phyloP scores from a whole-genome alignment of 768 basidiomycete species.

The Collybia sordida region DNA sequence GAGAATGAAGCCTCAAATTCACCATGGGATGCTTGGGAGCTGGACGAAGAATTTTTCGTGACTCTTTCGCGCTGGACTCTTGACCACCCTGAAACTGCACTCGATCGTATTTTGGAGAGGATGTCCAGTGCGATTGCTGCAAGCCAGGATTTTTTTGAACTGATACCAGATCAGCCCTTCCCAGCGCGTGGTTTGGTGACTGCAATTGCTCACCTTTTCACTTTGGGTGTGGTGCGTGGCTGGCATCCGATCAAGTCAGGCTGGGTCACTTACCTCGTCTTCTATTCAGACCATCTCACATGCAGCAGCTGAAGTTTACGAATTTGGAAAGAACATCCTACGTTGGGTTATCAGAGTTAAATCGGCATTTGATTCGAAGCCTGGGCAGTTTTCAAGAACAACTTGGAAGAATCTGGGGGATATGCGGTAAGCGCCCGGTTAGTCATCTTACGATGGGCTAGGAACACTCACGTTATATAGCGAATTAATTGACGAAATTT shows the following conservation, averaged over 20 bases:
- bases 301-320: slow-evolving; percentile 1
- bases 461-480: not conserved
- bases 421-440: slow-evolving; percentile 9
- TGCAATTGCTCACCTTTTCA: slow-evolving; percentile 12
- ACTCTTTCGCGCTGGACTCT: slow-evolving; percentile 1
- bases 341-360: slow-evolving; percentile 13
- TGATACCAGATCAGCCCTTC: slow-evolving; percentile 15
- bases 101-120: slow-evolving; percentile 5
- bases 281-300: slow-evolving; percentile 3
- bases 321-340: slow-evolving; percentile 13
- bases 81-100: slow-evolving; percentile 2
- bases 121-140: slow-evolving; percentile 1
- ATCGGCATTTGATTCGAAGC: slow-evolving; percentile 2
- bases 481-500: slow-evolving; percentile 11
- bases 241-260: not conserved
- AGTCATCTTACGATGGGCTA: not conserved
- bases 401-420: slow-evolving; percentile 13
- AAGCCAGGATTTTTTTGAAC: slow-evolving; percentile 1
- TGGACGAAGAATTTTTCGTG: slow-evolving; percentile 10
- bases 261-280: not conserved
- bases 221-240: slow-evolving; percentile 8
- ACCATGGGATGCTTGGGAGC: slow-evolving; percentile 11
- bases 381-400: slow-evolving; percentile 7
- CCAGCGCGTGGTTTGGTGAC: slow-evolving; percentile 10
- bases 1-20: not conserved